A percentile compares a stretch with the other conserved stretches of the same genome.
Evolutionary conservation across 78 protist species (phyloP).

Genomic region (Polysphondylium violaceum): DNA sequence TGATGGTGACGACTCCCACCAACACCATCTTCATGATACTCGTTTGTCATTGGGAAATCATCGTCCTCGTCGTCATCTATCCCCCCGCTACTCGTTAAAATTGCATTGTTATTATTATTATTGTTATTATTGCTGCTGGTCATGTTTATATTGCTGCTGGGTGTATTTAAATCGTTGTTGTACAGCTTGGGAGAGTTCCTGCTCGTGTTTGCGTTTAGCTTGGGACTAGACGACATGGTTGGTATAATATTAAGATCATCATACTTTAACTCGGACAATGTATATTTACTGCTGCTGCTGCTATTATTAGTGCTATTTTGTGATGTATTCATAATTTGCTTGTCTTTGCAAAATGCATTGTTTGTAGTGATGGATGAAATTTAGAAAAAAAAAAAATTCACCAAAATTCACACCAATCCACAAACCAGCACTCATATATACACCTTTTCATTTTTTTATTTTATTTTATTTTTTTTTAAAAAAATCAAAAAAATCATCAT

Average conservation of each 20-base stretch:
- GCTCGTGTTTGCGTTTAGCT: not conserved
- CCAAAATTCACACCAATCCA: too few relatives aligned
- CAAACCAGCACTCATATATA: too few relatives aligned
- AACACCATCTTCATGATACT: not conserved
- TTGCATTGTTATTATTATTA: not conserved
- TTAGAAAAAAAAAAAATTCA: too few relatives aligned
- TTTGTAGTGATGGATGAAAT: too few relatives aligned
- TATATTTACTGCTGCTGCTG: not conserved
- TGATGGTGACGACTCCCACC: conserved; percentile 1
- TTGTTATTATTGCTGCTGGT: conserved; percentile 1
- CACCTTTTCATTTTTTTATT: too few relatives aligned
- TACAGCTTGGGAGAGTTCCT: not conserved
- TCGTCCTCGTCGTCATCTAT: too few relatives aligned
- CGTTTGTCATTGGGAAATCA: too few relatives aligned
- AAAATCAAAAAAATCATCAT: too few relatives aligned
- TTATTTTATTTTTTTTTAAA: too few relatives aligned
- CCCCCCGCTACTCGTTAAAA: not conserved
- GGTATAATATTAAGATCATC: too few relatives aligned
- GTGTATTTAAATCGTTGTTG: not conserved
- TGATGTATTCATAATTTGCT: not conserved
- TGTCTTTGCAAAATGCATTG: too few relatives aligned
- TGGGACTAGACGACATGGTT: conserved; percentile 1
- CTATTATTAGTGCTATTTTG: not conserved
- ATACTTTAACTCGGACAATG: too few relatives aligned
- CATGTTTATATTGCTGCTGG: not conserved